These are phyloP conservation scores for Cyberlindnera samutprakarnensis DNA, from an alignment of 805 yeast species.

Conservation along the genomic window DNA sequence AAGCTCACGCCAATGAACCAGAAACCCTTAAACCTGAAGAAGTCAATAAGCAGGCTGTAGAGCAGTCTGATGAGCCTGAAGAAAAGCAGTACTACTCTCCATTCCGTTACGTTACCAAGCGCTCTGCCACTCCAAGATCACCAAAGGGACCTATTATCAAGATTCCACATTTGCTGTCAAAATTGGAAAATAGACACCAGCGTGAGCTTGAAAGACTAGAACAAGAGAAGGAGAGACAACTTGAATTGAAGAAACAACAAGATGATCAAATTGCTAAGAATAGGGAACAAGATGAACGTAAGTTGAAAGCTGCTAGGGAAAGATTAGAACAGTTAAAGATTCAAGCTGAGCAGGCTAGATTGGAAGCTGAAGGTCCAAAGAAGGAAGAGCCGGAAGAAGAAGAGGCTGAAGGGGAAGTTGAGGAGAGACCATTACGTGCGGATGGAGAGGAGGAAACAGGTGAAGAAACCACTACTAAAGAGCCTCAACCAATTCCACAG, in stretches of 20 bases:
- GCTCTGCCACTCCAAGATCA: slow-evolving; percentile 1
- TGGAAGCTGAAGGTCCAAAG: slow-evolving; percentile 11
- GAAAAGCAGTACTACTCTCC: slow-evolving; percentile 11
- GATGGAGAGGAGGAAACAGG: slow-evolving; percentile 3
- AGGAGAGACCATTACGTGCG: slow-evolving; percentile 7
- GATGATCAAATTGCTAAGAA: slow-evolving; percentile 7
- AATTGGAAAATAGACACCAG: slow-evolving; percentile 12
- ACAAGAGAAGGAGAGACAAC: slow-evolving; percentile 9
- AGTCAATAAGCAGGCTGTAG: too few relatives aligned
- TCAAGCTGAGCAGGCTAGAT: slow-evolving; percentile 8
- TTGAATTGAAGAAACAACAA: slow-evolving; percentile 8
- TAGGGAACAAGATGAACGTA: slow-evolving; percentile 4
- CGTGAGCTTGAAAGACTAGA: slow-evolving; percentile 11
- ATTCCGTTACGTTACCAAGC: slow-evolving; percentile 7
- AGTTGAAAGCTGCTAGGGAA: slow-evolving; percentile 6
- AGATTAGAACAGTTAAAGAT: slow-evolving; percentile 10
- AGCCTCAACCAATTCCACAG: background rate
- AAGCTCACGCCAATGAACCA: too few relatives aligned
- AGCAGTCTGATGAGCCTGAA: background rate
- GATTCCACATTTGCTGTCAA: slow-evolving; percentile 9
- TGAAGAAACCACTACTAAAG: background rate
- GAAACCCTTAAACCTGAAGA: too few relatives aligned
- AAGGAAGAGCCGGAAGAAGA: slow-evolving; percentile 5
- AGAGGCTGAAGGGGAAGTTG: slow-evolving; percentile 7
- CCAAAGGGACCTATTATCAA: slow-evolving; percentile 2